These are phyloP conservation scores for Podaxis sp. DNA, from an alignment of 768 basidiomycete species.

Conservation along the genomic window DNA sequence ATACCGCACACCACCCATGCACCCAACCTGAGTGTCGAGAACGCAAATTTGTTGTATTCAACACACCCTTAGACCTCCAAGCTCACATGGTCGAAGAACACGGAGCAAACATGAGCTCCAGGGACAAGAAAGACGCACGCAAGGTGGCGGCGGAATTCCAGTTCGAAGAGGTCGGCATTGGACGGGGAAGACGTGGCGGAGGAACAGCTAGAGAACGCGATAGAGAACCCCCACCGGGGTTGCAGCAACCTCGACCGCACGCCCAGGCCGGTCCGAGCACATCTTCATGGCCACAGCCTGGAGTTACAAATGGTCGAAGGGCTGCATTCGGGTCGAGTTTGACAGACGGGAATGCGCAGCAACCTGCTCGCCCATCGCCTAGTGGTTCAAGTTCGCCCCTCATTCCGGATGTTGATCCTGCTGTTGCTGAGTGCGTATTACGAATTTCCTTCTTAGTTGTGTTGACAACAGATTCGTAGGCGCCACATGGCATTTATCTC, in stretches of 20 bases:
- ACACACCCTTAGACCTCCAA: conserved; percentile 81
- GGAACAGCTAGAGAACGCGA: conserved; percentile 44
- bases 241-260: conserved; percentile 23
- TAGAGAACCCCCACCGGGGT: conserved; percentile 45
- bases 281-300: neutral
- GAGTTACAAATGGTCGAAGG: conserved; percentile 44
- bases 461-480: conserved; percentile 34
- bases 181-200: conserved; percentile 37
- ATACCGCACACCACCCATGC: conserved; percentile 76
- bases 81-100: conserved; percentile 90
- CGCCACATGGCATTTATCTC: conserved; percentile 63
- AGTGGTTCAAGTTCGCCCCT: conserved; percentile 40
- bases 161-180: conserved; percentile 42
- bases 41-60: conserved; percentile 95
- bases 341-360: conserved; percentile 33
- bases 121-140: conserved; percentile 66
- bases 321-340: conserved; percentile 63
- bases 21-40: conserved; percentile 68
- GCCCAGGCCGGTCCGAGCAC: neutral
- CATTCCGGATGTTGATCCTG: conserved; percentile 44
- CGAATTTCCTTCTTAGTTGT: neutral
- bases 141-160: conserved; percentile 73
- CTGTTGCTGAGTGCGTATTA: conserved; percentile 48
- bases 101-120: conserved; percentile 66
- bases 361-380: conserved; percentile 23